Conservation (phyloP, 768 basidiomycete genomes). For the Dioszegia crocea region DNA sequence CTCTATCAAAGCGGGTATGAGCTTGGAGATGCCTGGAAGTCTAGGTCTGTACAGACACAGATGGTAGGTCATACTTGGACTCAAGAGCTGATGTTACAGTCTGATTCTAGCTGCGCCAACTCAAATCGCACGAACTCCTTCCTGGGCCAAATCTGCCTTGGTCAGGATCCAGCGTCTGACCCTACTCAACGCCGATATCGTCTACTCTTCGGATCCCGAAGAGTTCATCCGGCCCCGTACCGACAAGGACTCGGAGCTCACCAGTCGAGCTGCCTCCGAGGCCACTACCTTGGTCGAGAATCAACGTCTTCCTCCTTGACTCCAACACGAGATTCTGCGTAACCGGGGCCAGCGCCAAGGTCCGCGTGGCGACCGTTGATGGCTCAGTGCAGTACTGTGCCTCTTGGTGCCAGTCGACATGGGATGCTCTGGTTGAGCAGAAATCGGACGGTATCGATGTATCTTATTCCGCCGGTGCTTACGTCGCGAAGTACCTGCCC, state of each 20-base stretch:
- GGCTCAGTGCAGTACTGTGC: conserved; percentile 67
- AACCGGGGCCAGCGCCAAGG: conserved; percentile 55
- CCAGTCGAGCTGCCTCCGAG: conserved; percentile 56
- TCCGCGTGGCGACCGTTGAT: conserved; percentile 55
- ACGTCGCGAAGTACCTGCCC: conserved; percentile 63
- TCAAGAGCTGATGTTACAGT: too few relatives aligned
- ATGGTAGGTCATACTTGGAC: too few relatives aligned
- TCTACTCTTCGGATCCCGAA: conserved; percentile 46
- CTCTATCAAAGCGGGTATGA: conserved; percentile 62
- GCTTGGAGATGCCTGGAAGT: conserved; percentile 48
- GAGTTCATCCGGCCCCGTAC: conserved; percentile 5
- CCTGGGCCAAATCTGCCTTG: conserved; percentile 60
- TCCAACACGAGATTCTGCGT: conserved; percentile 61
- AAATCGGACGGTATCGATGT: conserved; percentile 55
- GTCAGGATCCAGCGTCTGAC: conserved; percentile 66
- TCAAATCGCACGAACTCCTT: conserved; percentile 53
- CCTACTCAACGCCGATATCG: conserved; percentile 62
- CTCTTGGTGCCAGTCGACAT: conserved; percentile 63
- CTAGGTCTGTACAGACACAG: background rate
- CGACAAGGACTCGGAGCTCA: background rate
- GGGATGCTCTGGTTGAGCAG: conserved; percentile 58
- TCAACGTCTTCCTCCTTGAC: conserved; percentile 56
- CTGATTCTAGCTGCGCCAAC: too few relatives aligned
- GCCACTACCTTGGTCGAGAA: conserved; percentile 74
- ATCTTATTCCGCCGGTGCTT: conserved; percentile 57